Evolutionary conservation across 2,329 filamentous ascomycete genomes (phyloP).

Genomic region (Claviceps quebecensis): DNA sequence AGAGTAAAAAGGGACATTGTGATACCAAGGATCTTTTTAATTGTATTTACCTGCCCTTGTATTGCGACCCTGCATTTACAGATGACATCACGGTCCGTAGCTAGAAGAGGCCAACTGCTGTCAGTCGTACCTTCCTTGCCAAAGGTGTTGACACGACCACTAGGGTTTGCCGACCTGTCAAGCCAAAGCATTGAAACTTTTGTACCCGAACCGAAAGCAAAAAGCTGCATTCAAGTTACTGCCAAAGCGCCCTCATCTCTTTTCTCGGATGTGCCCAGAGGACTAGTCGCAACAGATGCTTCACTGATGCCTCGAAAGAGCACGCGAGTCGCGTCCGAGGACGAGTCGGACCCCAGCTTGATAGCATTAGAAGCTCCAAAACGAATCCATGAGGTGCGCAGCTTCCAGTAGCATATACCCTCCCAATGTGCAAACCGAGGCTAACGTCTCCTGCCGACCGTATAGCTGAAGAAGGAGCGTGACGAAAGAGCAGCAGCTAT

Average conservation of each 20-base stretch:
- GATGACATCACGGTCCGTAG: not conserved
- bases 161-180: too few species aligned
- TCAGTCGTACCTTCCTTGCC: not conserved
- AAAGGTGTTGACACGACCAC: not conserved
- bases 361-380: slow-evolving; percentile 14
- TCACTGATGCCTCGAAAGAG: slow-evolving; percentile 8
- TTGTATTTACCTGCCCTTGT: not conserved
- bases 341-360: slow-evolving; percentile 11
- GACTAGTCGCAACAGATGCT: not conserved
- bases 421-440: too few species aligned
- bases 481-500: slow-evolving; percentile 13
- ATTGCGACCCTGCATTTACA: not conserved
- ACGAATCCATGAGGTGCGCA: slow-evolving; percentile 13
- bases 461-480: slow-evolving; percentile 19
- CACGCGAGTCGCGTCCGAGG: slow-evolving; percentile 7
- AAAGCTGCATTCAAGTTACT: not conserved
- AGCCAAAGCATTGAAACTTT: too few species aligned
- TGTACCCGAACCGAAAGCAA: not conserved
- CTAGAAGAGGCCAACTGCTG: not conserved
- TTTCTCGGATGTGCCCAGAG: too few species aligned
- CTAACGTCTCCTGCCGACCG: not conserved
- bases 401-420: too few species aligned
- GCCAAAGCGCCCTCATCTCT: not conserved
- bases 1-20: slow-evolving; percentile 7
- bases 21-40: slow-evolving; percentile 3